Conservation (phyloP, 805 yeast genomes). For the Nakazawaea siamensis region DNA sequence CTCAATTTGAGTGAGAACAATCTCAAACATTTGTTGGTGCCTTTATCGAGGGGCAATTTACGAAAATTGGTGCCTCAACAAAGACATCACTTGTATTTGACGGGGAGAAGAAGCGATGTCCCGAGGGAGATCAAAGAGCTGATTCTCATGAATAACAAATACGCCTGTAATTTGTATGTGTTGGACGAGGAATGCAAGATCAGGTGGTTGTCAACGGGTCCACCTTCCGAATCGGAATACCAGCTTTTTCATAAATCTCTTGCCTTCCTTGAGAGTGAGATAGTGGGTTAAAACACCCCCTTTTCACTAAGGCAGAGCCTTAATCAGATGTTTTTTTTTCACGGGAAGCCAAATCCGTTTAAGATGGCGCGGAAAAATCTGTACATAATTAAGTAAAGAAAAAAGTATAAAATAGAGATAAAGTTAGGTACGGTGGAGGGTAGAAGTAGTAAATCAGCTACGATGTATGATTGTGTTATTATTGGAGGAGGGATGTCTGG, state of each 20-base stretch:
- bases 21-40: slow-evolving; percentile 58
- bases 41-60: slow-evolving; percentile 34
- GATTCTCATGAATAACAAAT: slow-evolving; percentile 61
- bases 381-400: too few species aligned
- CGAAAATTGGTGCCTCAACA: slow-evolving; percentile 35
- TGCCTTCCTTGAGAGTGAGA: slow-evolving; percentile 47
- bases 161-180: slow-evolving; percentile 77
- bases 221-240: slow-evolving; percentile 59
- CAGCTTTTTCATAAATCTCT: slow-evolving; percentile 59
- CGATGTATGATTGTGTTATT: too few species aligned
- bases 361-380: too few species aligned
- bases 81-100: slow-evolving; percentile 51
- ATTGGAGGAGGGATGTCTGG: slow-evolving; percentile 70
- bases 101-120: slow-evolving; percentile 54
- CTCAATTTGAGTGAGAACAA: slow-evolving; percentile 68
- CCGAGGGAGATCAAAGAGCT: slow-evolving; percentile 48
- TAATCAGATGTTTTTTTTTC: too few species aligned
- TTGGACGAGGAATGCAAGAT: slow-evolving; percentile 69
- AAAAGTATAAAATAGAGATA: too few species aligned
- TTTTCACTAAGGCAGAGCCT: too few species aligned
- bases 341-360: neutral
- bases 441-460: too few species aligned
- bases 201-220: slow-evolving; percentile 90
- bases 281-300: too few species aligned
- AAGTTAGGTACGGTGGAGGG: too few species aligned